Conservation (phyloP, 306 rosid genomes). For the Ormosia semicastrata region DNA sequence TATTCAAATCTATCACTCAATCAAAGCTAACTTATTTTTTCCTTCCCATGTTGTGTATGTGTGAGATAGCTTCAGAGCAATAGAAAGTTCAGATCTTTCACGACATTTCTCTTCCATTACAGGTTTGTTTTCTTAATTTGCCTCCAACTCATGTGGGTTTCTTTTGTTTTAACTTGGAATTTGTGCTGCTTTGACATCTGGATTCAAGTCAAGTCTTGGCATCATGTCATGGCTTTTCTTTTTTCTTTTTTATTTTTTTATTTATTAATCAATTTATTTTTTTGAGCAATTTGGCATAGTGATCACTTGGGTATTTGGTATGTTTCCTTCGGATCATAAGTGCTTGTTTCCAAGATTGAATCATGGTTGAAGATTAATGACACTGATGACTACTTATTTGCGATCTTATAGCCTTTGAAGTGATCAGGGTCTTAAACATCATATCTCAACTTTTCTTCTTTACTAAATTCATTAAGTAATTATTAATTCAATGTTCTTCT, state of each 20-base stretch:
- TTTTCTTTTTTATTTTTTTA: too few relatives aligned
- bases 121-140: constrained; percentile 36
- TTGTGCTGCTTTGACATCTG: constrained; percentile 23
- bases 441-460: constrained; percentile 2
- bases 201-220: constrained; percentile 37
- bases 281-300: constrained; percentile 9
- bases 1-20: constrained; percentile 25
- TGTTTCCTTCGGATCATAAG: constrained; percentile 13
- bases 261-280: too few relatives aligned
- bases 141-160: constrained; percentile 14
- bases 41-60: constrained; percentile 3
- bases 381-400: neutral
- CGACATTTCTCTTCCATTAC: constrained; percentile 24
- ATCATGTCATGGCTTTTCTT: neutral
- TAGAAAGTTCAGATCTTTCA: constrained; percentile 44
- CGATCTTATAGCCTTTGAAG: neutral
- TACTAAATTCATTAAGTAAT: neutral
- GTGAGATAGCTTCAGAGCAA: constrained; percentile 21
- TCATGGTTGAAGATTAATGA: neutral
- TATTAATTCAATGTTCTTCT: constrained; percentile 22
- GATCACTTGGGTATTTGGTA: constrained; percentile 26
- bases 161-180: neutral
- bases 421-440: constrained; percentile 24
- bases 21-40: constrained; percentile 18
- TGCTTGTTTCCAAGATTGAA: constrained; percentile 3